These are phyloP conservation scores for Vachellia collinsii DNA, from an alignment of 306 rosid species.

Conservation along the genomic window DNA sequence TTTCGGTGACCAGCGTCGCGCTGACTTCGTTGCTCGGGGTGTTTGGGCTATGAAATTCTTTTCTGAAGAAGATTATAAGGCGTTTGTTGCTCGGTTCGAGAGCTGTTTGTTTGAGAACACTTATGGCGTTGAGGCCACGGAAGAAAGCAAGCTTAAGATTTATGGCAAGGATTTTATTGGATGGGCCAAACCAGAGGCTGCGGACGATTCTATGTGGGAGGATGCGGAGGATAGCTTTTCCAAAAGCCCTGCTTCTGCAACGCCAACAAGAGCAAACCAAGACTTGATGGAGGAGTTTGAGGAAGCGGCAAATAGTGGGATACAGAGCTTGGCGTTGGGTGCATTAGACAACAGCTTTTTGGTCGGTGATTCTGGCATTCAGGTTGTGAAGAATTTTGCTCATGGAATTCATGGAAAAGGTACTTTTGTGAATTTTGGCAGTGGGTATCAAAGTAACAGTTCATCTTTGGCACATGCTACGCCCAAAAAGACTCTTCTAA, in stretches of 20 bases:
- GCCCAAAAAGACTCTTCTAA: conserved; percentile 84
- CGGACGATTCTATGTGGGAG: conserved; percentile 96
- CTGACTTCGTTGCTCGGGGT: conserved; percentile 80
- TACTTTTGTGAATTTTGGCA: conserved; percentile 72
- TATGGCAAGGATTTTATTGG: conserved; percentile 90
- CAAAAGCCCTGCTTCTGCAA: conserved; percentile 65
- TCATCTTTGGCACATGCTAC: conserved; percentile 53
- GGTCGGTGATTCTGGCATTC: conserved; percentile 83
- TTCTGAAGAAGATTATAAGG: conserved; percentile 53
- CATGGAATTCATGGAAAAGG: conserved; percentile 97
- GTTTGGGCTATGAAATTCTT: conserved; percentile 97
- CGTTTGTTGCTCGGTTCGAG: conserved; percentile 56
- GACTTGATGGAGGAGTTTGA: conserved; percentile 90
- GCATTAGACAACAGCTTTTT: conserved; percentile 94
- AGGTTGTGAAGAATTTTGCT: conserved; percentile 85
- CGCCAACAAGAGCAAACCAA: conserved; percentile 57
- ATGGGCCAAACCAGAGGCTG: conserved; percentile 86
- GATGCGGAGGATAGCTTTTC: conserved; percentile 73
- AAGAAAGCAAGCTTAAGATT: conserved; percentile 73
- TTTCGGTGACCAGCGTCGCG: conserved; percentile 71
- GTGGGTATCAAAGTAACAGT: conserved; percentile 43
- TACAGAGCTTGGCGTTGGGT: conserved; percentile 92
- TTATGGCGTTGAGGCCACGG: conserved; percentile 67
- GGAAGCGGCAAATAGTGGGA: conserved; percentile 86
- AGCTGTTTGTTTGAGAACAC: conserved; percentile 83